A percentile compares a stretch with the other conserved stretches of the same genome.
These are phyloP conservation scores for Tardiomyces depauwii DNA, from an alignment of 1,139 yeast genomes.

Conservation along the genomic window DNA sequence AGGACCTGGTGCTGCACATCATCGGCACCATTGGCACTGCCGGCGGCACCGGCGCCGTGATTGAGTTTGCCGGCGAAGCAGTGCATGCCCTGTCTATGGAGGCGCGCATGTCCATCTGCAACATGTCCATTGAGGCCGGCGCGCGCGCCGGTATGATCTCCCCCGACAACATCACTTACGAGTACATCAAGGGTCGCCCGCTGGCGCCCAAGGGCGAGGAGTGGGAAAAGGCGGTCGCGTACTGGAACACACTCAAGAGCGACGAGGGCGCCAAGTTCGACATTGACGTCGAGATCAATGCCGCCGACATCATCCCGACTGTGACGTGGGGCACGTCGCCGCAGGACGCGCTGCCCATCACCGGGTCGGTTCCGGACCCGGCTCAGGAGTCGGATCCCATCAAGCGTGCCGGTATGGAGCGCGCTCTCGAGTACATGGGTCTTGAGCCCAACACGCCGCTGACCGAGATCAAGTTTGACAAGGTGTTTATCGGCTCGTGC, in stretches of 20 bases:
- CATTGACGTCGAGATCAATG: slow-evolving; percentile 67
- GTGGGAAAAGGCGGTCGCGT: slow-evolving; percentile 87
- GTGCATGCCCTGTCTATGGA: slow-evolving; percentile 86
- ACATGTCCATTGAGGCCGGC: slow-evolving; percentile 98
- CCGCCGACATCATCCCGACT: slow-evolving; percentile 83
- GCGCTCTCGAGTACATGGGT: slow-evolving; percentile 90
- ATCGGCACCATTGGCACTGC: slow-evolving; percentile 98
- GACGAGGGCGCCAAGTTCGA: slow-evolving; percentile 90
- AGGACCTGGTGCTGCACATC: slow-evolving; percentile 87
- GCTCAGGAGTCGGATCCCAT: slow-evolving; percentile 55
- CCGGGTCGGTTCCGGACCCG: slow-evolving; percentile 87
- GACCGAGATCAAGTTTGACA: slow-evolving; percentile 63
- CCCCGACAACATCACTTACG: slow-evolving; percentile 83
- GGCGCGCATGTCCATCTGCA: slow-evolving; percentile 99
- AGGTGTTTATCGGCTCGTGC: slow-evolving; percentile 96
- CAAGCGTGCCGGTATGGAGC: slow-evolving; percentile 72
- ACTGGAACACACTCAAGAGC: slow-evolving; percentile 81
- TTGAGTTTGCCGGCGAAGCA: slow-evolving; percentile 95
- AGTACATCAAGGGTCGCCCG: slow-evolving; percentile 86
- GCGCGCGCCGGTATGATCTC: slow-evolving; percentile 99
- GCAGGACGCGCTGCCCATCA: slow-evolving; percentile 93
- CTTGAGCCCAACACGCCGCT: slow-evolving; percentile 74
- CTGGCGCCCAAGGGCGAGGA: slow-evolving; percentile 86
- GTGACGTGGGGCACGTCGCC: slow-evolving; percentile 99
- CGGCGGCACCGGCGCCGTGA: slow-evolving; percentile 96